Evolutionary conservation across 78 protist species (phyloP), one percentile per base, ranked within the genome.

Genomic region (Cavenderia fasciculata): DNA sequence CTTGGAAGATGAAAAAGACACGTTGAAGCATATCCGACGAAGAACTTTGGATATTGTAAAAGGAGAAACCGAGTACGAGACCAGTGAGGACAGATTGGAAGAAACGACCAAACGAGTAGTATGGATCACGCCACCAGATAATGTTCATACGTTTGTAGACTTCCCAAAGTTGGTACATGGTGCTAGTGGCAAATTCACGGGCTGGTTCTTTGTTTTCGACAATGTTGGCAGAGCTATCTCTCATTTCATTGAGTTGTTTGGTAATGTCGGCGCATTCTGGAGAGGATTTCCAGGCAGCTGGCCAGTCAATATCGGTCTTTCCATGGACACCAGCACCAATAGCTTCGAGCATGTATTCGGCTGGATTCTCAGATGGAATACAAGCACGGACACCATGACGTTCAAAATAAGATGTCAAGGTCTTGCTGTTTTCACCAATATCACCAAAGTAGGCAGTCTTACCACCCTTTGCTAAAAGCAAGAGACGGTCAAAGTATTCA

Each of bases 261-360:
- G 56, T 43, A 14, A 86, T 29, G 3, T 36, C 74, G 19, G 57
- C 38, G 5, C 47, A 40, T 57, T 86, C 92, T 29, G 85, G 59
- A 23, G 92, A 86, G 12, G 59, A 44, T 33, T 75, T 74, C 94
- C 94, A 88, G 12, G 62, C 62, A 19, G 44, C 73, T 29, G 85
- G 87, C 94, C 94, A 88, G 75, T 88, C 54, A 34, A 70, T 46
- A 40, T 63, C 74, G 1, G 86, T 46, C 31, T 59, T 74, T n/a
- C 87, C 85, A 59, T 62, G 51, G 1, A 88, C 94, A 73, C 94
- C 94, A 12, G 94, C 94, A 59, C 94, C 94, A 21, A 74, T 91
- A 31, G 59, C 86, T 34, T 91, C 89, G 21, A 91, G 71, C 23
- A 90, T 90, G n/a, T 85, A 90, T 47, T 90, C 94, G 8, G 94